Evolutionary conservation across 2,329 filamentous ascomycete genomes (phyloP).

Genomic region (Pseudogymnoascus sp.): DNA sequence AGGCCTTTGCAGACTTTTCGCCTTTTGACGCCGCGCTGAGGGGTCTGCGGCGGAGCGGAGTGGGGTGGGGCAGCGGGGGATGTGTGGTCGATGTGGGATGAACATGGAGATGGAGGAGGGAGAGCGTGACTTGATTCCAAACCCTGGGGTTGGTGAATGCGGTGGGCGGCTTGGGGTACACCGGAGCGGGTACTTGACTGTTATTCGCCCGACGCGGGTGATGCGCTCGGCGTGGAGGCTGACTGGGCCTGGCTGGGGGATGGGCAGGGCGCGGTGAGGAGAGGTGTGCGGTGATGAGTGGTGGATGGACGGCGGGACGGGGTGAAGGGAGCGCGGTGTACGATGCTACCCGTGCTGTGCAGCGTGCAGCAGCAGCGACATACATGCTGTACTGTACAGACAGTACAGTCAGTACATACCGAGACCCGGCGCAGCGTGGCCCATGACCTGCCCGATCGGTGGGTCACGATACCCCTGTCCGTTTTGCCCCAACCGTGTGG

Average conservation of each 20-base stretch:
- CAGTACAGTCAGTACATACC: too few species aligned
- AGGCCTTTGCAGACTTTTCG: background rate
- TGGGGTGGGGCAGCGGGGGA: background rate
- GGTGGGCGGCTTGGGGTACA: background rate
- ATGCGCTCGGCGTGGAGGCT: background rate
- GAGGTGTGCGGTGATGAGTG: background rate
- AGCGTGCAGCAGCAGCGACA: too few species aligned
- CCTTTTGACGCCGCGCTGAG: background rate
- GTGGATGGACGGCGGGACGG: too few species aligned
- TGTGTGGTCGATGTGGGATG: conserved; percentile 1
- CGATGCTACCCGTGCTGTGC: too few species aligned
- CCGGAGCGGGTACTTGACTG: background rate
- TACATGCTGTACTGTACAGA: too few species aligned
- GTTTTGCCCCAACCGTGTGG: background rate
- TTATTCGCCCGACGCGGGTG: background rate
- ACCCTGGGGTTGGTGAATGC: background rate
- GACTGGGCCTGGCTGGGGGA: too few species aligned
- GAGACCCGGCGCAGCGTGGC: too few species aligned
- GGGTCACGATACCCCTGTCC: background rate
- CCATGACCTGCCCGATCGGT: conserved; percentile 1
- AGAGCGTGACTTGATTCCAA: background rate
- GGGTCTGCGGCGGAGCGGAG: background rate
- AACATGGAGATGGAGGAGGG: background rate
- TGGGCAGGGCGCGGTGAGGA: too few species aligned
- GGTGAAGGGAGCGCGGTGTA: too few species aligned